A percentile compares a stretch with the other conserved stretches of the same genome.
Evolutionary conservation across 108 stramenopile species (phyloP).

Genomic region (Pelagomonas calceolata): DNA sequence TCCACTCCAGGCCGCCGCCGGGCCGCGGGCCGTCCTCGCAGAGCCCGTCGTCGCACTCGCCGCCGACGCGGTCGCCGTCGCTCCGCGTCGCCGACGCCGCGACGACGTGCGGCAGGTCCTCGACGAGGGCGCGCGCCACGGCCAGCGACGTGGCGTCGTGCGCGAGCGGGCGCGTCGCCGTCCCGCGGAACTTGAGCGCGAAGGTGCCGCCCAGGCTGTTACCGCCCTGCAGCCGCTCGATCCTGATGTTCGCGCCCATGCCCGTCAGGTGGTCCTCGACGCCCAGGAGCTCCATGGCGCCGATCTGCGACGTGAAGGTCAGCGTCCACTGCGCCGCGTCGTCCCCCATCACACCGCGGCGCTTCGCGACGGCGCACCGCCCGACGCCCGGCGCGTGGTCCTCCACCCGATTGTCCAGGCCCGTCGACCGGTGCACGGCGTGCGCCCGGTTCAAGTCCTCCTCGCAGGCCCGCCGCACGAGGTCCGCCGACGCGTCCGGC

Average conservation of each 20-base stretch:
- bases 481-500: constrained; percentile 33
- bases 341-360: neutral
- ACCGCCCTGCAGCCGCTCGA: constrained; percentile 39
- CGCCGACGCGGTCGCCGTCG: constrained; percentile 21
- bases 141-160: constrained; percentile 35
- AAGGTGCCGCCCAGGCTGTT: constrained; percentile 57
- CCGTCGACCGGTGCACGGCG: too few relatives aligned
- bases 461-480: constrained; percentile 30
- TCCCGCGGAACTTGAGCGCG: constrained; percentile 43
- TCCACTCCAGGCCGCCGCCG: constrained; percentile 44
- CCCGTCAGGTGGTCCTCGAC: constrained; percentile 34
- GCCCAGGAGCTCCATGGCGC: constrained; percentile 17
- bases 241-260: constrained; percentile 34
- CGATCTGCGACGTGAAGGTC: constrained; percentile 44
- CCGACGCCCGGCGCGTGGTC: constrained; percentile 17
- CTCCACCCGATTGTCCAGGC: neutral
- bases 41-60: constrained; percentile 39
- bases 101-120: constrained; percentile 17
- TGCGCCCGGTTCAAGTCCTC: constrained; percentile 31
- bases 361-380: constrained; percentile 17
- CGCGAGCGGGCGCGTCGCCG: constrained; percentile 20
- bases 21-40: constrained; percentile 39
- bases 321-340: constrained; percentile 41
- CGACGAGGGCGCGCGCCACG: constrained; percentile 19
- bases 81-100: constrained; percentile 22